Base-by-base conservation (phyloP, 371 early-diverging fungal species). In the Mitosporidium daphniae region DNA sequence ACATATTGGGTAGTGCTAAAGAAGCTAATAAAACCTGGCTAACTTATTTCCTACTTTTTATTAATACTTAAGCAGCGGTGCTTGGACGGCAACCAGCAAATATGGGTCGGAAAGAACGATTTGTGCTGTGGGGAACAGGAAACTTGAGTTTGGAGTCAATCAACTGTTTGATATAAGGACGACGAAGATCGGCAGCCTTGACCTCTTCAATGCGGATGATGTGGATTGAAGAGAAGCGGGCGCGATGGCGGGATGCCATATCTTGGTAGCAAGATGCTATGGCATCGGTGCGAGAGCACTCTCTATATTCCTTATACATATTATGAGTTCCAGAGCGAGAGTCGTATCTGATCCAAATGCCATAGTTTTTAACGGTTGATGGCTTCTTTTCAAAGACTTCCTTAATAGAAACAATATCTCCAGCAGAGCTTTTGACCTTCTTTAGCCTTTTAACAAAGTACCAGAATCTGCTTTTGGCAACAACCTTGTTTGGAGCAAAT, bases 241-340 rank as follows among this genome's bases (percentile, higher is more conserved):
- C 80, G 53, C 84, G 78, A 60, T 89, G 91, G 44, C 77, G 77
- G 38, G 84, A 67, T 42, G 86, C 84, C 82, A 89, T 75, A 51
- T 89, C 91, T 51, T 78, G 78, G 67, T 89, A 89, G 66, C 77
- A 77, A 15, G 71, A 43, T 37, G 57, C 61, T 22, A 98, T 91
- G 30, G 94, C 98, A 35, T 61, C 78, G 24, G 54, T 49, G 45
- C 93, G 69, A 44, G 63, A 53, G 48, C 86, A 50, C 45, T 77
- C 86, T 44, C 98, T 72, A 72, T 89, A 84, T 61, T 98, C 98
- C 71, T 93, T 97, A 70, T 93, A 91, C 77, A 94, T 89, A 69
- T 94, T 94, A 69, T 93, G 89, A 34, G 84, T 75, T 37, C 89
- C 89, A 29, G 77, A 82, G 53, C 84, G 80, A 33, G 86, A 80